These are phyloP conservation scores for Eimeria nieschulzi DNA, from an alignment of 169 alveolate genomes.

Conservation along the genomic window DNA sequence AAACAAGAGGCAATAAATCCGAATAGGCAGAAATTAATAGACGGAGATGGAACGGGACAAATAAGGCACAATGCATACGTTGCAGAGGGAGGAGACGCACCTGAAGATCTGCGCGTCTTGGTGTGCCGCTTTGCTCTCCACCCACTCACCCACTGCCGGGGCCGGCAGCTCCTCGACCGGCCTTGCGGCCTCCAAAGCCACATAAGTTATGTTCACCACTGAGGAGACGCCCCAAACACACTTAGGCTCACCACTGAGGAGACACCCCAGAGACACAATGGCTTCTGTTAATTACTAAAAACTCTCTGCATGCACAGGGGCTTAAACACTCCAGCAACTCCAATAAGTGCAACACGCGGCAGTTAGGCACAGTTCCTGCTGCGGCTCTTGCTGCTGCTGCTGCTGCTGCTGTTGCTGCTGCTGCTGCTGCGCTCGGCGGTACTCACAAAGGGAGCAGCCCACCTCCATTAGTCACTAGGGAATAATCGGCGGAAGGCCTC, in stretches of 20 bases:
- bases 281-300: too few species aligned
- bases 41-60: too few species aligned
- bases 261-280: too few species aligned
- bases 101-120: conserved; percentile 73
- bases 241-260: conserved; percentile 52
- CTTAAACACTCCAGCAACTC: too few species aligned
- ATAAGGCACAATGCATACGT: too few species aligned
- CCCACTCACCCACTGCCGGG: conserved; percentile 73
- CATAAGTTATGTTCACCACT: conserved; percentile 53
- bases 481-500: conserved; percentile 17
- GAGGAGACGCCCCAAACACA: background rate
- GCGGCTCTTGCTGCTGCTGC: too few species aligned
- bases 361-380: too few species aligned
- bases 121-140: conserved; percentile 69
- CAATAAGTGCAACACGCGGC: too few species aligned
- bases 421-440: background rate
- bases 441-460: background rate
- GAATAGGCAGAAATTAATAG: too few species aligned
- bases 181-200: conserved; percentile 57
- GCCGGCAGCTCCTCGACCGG: conserved; percentile 44
- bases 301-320: too few species aligned
- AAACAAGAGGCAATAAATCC: too few species aligned
- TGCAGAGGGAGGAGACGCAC: conserved; percentile 45
- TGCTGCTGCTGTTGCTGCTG: background rate
- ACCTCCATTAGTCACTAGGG: conserved; percentile 17